Percentiles rank a stretch among this genome's conserved stretches.
Conservation (phyloP, 163 green algal species). For the Picocystis sp. region DNA sequence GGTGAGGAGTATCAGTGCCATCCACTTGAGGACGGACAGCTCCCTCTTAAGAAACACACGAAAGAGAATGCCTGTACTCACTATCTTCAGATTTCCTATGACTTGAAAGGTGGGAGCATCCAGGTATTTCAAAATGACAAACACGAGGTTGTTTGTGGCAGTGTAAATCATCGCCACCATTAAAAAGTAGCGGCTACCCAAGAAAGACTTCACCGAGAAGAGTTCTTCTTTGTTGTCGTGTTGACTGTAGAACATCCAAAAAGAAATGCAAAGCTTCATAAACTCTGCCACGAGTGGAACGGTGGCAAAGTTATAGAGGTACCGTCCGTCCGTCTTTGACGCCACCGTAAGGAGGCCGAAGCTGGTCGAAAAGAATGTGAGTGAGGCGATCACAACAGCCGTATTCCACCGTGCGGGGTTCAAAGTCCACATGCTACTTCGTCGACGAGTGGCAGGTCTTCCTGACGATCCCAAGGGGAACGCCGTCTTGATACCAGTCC, state of each 20-base stretch:
- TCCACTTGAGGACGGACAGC: conserved; percentile 33
- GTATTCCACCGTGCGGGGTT: too few species aligned
- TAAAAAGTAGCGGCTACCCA: neutral
- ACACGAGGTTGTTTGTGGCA: conserved; percentile 22
- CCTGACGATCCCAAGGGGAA: too few species aligned
- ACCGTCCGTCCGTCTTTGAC: conserved; percentile 22
- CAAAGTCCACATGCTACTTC: too few species aligned
- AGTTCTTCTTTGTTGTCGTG: conserved; percentile 34
- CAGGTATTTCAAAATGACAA: conserved; percentile 36
- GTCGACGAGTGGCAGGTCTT: too few species aligned
- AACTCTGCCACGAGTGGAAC: conserved; percentile 44
- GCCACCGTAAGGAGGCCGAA: conserved; percentile 31
- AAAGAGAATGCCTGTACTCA: conserved; percentile 43
- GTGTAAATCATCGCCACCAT: conserved; percentile 6
- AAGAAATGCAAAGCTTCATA: conserved; percentile 31
- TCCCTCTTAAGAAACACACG: conserved; percentile 23
- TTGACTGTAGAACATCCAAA: conserved; percentile 16
- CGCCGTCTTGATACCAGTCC: too few species aligned
- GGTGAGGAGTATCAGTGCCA: conserved; percentile 33
- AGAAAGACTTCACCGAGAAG: conserved; percentile 1
- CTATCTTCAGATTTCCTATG: conserved; percentile 57
- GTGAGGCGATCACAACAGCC: too few species aligned
- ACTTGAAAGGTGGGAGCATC: conserved; percentile 53
- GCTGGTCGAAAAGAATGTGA: too few species aligned
- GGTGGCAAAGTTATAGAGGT: conserved; percentile 45